These are phyloP conservation scores for Arabis hirsuta DNA, from an alignment of 345 rosid species.

Conservation along the genomic window DNA sequence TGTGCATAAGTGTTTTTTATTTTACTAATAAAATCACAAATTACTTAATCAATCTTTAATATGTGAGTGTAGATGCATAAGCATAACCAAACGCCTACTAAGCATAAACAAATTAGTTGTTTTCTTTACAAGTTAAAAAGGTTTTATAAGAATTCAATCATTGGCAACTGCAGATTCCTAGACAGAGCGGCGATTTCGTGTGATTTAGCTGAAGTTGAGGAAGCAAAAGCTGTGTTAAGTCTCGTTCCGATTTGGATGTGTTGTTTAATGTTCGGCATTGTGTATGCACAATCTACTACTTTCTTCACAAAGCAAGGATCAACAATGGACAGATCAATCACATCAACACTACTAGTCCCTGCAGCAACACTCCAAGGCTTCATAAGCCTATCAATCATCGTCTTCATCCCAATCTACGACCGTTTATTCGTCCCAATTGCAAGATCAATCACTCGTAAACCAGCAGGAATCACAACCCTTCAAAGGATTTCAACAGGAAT, in stretches of 20 bases:
- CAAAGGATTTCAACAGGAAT: constrained; percentile 50
- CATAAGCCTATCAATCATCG: constrained; percentile 48
- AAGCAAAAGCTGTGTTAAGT: constrained; percentile 54
- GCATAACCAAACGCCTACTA: too few species aligned
- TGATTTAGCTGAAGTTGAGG: constrained; percentile 53
- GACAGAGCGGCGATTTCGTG: constrained; percentile 53
- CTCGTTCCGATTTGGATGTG: constrained; percentile 61
- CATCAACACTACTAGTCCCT: constrained; percentile 48
- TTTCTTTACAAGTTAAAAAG: background rate
- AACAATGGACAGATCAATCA: constrained; percentile 58
- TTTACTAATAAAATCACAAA: background rate
- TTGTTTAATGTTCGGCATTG: constrained; percentile 55
- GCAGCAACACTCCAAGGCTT: constrained; percentile 67
- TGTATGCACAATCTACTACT: constrained; percentile 59
- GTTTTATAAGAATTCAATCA: background rate
- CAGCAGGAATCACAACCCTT: constrained; percentile 48
- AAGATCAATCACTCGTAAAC: constrained; percentile 43
- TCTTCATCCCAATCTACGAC: constrained; percentile 60
- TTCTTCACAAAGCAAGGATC: constrained; percentile 69
- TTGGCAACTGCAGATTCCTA: constrained; percentile 51
- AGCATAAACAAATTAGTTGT: background rate
- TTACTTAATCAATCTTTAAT: background rate
- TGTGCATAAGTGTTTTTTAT: background rate
- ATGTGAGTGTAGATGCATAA: too few species aligned
- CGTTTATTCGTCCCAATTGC: constrained; percentile 53